phyloP scores from a whole-genome alignment of 345 rosid genomes.

The Psidium friedrichsthalianum region DNA sequence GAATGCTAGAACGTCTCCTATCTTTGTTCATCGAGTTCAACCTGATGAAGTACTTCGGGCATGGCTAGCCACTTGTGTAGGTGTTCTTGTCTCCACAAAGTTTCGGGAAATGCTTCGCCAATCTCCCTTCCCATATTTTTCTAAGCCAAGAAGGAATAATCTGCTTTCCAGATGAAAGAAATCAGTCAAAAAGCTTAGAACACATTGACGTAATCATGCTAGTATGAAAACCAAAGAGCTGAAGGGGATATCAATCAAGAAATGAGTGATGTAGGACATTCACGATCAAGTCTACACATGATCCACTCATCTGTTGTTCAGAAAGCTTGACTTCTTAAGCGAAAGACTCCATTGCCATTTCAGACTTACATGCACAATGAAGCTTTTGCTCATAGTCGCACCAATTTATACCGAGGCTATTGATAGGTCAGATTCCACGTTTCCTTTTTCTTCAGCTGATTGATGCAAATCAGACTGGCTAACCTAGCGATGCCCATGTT shows the following conservation, averaged over 20 bases:
- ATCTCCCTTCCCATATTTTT: conserved; percentile 93
- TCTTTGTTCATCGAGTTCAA: conserved; percentile 91
- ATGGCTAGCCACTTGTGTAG: conserved; percentile 98
- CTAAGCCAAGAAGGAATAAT: conserved; percentile 95
- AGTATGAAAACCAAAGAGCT: not conserved
- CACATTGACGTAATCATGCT: not conserved
- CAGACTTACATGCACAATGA: not conserved
- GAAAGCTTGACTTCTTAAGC: not conserved
- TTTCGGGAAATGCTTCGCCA: conserved; percentile 97
- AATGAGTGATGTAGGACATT: not conserved
- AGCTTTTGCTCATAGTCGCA: not conserved
- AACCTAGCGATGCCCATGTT: not conserved
- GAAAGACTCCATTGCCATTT: not conserved
- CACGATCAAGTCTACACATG: not conserved
- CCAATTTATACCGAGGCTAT: not conserved
- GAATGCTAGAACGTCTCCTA: conserved; percentile 90
- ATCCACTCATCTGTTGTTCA: not conserved
- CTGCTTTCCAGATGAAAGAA: conserved; percentile 20
- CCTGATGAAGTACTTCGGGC: conserved; percentile 92
- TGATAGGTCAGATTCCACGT: not conserved
- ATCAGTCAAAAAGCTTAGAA: not conserved
- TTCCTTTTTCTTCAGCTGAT: not conserved
- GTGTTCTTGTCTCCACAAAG: conserved; percentile 92
- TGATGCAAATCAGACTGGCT: not conserved
- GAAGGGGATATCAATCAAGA: not conserved